Percentiles rank a stretch among this genome's conserved stretches.
These are phyloP conservation scores for Leishmania martiniquensis DNA, from an alignment of 208 protist genomes.

Conservation along the genomic window DNA sequence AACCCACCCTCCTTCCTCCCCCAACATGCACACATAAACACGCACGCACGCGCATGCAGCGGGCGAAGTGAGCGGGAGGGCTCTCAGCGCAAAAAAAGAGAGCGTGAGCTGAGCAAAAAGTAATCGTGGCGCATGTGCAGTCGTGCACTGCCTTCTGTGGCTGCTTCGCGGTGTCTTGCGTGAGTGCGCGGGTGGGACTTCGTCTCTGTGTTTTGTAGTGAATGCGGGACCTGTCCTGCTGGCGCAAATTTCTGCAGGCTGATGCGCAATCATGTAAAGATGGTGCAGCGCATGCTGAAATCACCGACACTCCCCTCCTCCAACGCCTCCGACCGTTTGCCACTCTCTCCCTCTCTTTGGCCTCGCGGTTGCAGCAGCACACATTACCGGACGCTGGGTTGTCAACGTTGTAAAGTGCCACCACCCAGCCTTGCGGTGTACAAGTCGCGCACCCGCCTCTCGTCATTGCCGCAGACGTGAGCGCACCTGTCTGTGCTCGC, in stretches of 20 bases:
- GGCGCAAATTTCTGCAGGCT: background rate
- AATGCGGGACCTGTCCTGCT: background rate
- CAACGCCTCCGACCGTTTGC: background rate
- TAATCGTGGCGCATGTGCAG: background rate
- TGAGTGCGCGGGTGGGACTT: background rate
- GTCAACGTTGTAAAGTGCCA: background rate
- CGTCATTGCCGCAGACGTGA: background rate
- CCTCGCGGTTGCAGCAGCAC: background rate
- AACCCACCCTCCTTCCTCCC: no score
- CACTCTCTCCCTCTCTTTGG: background rate
- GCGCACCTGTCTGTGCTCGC: background rate
- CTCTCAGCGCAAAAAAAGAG: background rate
- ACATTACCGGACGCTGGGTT: background rate
- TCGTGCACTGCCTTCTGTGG: background rate
- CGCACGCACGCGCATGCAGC: slow-evolving; percentile 1
- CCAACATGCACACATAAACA: slow-evolving; percentile 3
- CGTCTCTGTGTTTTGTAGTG: background rate
- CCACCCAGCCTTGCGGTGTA: background rate
- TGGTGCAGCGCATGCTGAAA: background rate
- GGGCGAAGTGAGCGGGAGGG: no score
- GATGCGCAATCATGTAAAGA: background rate
- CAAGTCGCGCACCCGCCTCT: background rate
- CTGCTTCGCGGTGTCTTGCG: background rate
- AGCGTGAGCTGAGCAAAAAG: background rate
- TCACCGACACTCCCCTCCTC: background rate